phyloP scores from a whole-genome alignment of 495 filamentous ascomycete species.

The Penicillium salamii region DNA sequence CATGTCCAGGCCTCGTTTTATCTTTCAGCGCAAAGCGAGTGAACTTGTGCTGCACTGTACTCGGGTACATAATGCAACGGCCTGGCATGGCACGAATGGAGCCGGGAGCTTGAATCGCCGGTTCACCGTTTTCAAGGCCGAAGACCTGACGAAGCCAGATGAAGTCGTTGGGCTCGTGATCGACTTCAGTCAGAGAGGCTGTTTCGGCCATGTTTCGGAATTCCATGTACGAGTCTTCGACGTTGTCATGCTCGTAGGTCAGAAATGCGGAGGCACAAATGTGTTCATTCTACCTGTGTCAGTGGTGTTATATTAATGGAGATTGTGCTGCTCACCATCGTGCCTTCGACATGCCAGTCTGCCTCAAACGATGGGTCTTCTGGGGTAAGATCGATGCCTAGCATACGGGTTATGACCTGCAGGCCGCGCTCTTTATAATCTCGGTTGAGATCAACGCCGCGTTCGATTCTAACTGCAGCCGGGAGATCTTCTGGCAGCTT shows the following conservation, averaged over 20 bases:
- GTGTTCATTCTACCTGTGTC: constrained; percentile 34
- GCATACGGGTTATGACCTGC: constrained; percentile 37
- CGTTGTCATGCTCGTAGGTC: constrained; percentile 24
- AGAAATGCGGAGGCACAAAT: constrained; percentile 34
- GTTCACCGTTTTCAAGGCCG: constrained; percentile 27
- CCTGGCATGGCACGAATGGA: constrained; percentile 17
- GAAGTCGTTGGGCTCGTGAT: constrained; percentile 23
- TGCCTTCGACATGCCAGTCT: constrained; percentile 41
- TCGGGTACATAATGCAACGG: constrained; percentile 32
- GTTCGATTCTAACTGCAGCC: constrained; percentile 20
- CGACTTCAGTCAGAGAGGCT: constrained; percentile 26
- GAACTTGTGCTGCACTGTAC: constrained; percentile 47
- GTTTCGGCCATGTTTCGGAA: constrained; percentile 32
- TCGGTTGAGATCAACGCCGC: constrained; percentile 27
- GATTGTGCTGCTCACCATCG: constrained; percentile 21
- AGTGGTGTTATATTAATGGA: background rate
- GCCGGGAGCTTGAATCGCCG: constrained; percentile 32
- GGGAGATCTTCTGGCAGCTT: constrained; percentile 24
- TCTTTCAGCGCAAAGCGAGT: constrained; percentile 45
- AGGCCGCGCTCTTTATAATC: constrained; percentile 40
- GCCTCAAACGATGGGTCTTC: constrained; percentile 29
- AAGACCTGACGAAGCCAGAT: constrained; percentile 34
- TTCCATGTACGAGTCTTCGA: constrained; percentile 14
- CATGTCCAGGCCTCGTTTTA: constrained; percentile 44
- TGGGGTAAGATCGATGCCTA: constrained; percentile 32